These are phyloP conservation scores for Lenwebbia sp. DNA, from an alignment of 345 rosid species.

Conservation along the genomic window DNA sequence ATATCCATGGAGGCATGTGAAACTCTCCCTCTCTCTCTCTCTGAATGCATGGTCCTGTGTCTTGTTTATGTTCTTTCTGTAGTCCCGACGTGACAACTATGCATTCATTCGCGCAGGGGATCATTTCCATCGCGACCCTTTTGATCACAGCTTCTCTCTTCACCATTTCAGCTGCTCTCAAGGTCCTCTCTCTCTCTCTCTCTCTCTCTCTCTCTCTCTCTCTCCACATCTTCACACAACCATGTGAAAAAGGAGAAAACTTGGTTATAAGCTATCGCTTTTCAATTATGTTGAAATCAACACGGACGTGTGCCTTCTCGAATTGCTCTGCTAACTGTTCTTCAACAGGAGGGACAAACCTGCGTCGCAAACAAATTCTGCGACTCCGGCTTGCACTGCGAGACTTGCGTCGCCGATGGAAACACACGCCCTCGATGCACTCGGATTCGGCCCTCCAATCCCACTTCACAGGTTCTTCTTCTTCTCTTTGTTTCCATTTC, in stretches of 20 bases:
- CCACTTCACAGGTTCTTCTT: conserved; percentile 38
- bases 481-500: background rate
- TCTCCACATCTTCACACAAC: background rate
- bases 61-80: background rate
- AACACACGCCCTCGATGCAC: conserved; percentile 67
- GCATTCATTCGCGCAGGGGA: conserved; percentile 14
- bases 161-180: conserved; percentile 37
- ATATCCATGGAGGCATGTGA: conserved; percentile 1
- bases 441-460: conserved; percentile 47
- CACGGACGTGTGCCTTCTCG: background rate
- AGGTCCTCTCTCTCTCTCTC: conserved; percentile 18
- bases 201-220: background rate
- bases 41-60: background rate
- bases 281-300: background rate
- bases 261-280: background rate
- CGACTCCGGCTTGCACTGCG: conserved; percentile 60
- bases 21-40: background rate
- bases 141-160: conserved; percentile 30
- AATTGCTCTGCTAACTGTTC: background rate
- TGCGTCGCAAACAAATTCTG: conserved; percentile 45
- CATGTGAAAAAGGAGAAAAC: background rate
- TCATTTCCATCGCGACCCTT: conserved; percentile 6
- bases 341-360: conserved; percentile 61
- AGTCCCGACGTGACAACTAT: background rate
- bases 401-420: conserved; percentile 52